Conservation (phyloP, 176 grass and related monocot genomes). For the Oryza meridionalis region DNA sequence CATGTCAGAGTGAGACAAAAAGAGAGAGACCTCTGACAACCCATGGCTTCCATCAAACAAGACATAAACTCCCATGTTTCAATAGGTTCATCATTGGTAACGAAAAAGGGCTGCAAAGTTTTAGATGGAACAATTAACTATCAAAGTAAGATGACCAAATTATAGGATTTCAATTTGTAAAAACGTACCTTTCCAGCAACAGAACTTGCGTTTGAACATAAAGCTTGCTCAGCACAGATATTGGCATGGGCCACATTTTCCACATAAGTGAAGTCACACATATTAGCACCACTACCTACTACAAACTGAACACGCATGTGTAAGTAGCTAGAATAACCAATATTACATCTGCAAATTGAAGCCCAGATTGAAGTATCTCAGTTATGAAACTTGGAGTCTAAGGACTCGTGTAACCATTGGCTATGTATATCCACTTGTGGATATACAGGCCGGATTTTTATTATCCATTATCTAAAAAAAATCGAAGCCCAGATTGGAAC, state of each 20-base stretch:
- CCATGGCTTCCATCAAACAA: slow-evolving; percentile 77
- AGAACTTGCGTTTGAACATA: slow-evolving; percentile 50
- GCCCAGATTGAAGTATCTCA: not conserved
- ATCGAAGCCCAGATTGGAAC: not conserved
- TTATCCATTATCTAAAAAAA: not conserved
- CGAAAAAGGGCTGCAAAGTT: slow-evolving; percentile 75
- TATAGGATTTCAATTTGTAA: slow-evolving; percentile 17
- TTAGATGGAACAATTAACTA: not conserved
- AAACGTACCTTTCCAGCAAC: slow-evolving; percentile 71
- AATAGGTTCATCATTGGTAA: slow-evolving; percentile 82
- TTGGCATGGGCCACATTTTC: slow-evolving; percentile 79
- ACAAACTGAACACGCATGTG: slow-evolving; percentile 60
- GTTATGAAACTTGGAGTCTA: no score
- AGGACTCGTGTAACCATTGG: no score
- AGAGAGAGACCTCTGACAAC: slow-evolving; percentile 73
- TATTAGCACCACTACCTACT: slow-evolving; percentile 63
- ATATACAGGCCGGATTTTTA: no score
- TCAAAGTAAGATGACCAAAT: slow-evolving; percentile 30
- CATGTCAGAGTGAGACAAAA: not conserved
- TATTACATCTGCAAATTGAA: not conserved
- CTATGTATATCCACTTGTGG: no score
- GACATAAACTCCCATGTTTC: slow-evolving; percentile 89
- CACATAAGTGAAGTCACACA: slow-evolving; percentile 73
- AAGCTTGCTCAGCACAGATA: slow-evolving; percentile 66
- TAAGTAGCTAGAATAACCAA: slow-evolving; percentile 33